These are phyloP conservation scores for Penicillium aurantiogriseum DNA, from an alignment of 2,329 filamentous ascomycete genomes.

Conservation along the genomic window DNA sequence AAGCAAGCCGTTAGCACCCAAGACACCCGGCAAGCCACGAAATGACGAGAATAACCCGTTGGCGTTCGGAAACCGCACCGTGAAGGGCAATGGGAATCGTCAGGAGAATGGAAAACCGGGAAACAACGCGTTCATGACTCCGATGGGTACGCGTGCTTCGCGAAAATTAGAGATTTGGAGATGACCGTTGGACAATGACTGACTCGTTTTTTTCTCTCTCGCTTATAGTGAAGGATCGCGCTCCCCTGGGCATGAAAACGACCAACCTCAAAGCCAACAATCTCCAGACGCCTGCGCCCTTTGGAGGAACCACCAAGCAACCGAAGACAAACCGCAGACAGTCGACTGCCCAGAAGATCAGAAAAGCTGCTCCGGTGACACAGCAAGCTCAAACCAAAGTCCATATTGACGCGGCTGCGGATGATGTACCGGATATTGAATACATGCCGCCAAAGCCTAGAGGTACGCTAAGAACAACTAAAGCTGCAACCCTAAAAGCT, in stretches of 20 bases:
- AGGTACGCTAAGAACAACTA: constrained; percentile 36
- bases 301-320: constrained; percentile 54
- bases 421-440: constrained; percentile 73
- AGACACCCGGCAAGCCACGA: constrained; percentile 78
- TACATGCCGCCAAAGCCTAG: constrained; percentile 77
- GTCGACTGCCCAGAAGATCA: constrained; percentile 60
- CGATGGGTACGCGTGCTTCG: constrained; percentile 62
- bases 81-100: constrained; percentile 57
- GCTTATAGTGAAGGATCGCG: constrained; percentile 64
- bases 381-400: constrained; percentile 47
- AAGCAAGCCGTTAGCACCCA: constrained; percentile 63
- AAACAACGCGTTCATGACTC: constrained; percentile 71
- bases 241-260: constrained; percentile 88
- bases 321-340: constrained; percentile 55
- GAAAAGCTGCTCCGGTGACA: constrained; percentile 53
- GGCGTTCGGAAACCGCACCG: constrained; percentile 58
- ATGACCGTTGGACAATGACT: constrained; percentile 1
- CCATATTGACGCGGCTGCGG: constrained; percentile 49
- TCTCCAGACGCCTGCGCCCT: constrained; percentile 65
- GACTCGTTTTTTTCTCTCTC: constrained; percentile 4
- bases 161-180: constrained; percentile 1
- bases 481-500: neutral
- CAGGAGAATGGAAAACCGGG: constrained; percentile 59
- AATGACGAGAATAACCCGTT: constrained; percentile 81
- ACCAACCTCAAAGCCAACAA: constrained; percentile 83